Percentiles rank a stretch among this genome's conserved stretches.
These are phyloP conservation scores for Ramichloridium luteum DNA, from an alignment of 2,329 filamentous ascomycete species.

Conservation along the genomic window DNA sequence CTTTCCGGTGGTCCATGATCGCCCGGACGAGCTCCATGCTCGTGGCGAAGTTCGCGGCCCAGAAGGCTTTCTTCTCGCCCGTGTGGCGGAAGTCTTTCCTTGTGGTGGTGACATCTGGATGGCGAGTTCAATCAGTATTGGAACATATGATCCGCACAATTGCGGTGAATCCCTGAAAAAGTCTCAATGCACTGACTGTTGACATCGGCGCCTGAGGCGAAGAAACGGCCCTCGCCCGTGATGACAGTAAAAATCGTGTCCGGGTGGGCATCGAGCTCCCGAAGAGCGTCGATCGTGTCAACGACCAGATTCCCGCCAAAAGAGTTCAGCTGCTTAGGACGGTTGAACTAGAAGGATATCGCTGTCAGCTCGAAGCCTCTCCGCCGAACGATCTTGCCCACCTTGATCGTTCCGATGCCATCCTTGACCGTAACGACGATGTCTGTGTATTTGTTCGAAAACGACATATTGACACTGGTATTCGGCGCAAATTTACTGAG, in stretches of 20 bases:
- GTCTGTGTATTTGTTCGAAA: conserved; percentile 15
- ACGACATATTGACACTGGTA: too few species aligned
- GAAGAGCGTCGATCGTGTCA: conserved; percentile 17
- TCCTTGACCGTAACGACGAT: conserved; percentile 16
- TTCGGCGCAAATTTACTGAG: too few species aligned
- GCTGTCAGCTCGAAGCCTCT: too few species aligned
- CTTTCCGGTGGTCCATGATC: conserved; percentile 20
- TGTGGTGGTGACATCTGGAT: conserved; percentile 8
- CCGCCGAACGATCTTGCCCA: too few species aligned
- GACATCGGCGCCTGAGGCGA: conserved; percentile 18
- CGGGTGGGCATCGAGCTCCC: conserved; percentile 17
- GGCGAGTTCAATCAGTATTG: background rate
- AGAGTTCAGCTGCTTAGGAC: conserved; percentile 18
- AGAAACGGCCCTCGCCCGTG: conserved; percentile 20
- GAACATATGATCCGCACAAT: too few species aligned
- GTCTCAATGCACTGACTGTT: conserved; percentile 7
- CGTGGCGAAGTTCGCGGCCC: conserved; percentile 13
- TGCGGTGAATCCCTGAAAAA: too few species aligned
- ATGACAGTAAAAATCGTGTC: conserved; percentile 20
- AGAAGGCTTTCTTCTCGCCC: conserved; percentile 18
- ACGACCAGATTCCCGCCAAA: conserved; percentile 16
- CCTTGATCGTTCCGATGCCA: conserved; percentile 19
- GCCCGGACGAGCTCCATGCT: conserved; percentile 17
- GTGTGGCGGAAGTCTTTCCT: conserved; percentile 15
- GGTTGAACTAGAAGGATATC: conserved; percentile 21